These are phyloP conservation scores for Macrolepiota albuminosa DNA, from an alignment of 768 basidiomycete genomes.

Conservation along the genomic window DNA sequence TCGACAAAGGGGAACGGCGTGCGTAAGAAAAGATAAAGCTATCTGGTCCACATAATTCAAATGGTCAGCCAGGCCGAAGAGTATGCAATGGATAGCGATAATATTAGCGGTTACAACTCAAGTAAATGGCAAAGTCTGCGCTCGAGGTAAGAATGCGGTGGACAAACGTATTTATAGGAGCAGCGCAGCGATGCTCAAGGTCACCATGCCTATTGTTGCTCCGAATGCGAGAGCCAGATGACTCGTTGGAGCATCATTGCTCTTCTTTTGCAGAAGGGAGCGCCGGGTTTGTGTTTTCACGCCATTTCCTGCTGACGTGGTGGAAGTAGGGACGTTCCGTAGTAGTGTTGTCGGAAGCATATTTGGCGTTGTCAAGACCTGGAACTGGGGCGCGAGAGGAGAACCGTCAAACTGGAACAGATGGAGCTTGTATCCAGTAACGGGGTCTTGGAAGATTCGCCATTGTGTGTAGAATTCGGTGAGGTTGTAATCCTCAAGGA, in stretches of 20 bases:
- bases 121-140: conserved; percentile 8
- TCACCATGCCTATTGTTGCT: conserved; percentile 24
- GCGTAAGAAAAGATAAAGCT: conserved; percentile 5
- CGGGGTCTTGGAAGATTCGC: conserved; percentile 69
- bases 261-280: conserved; percentile 17
- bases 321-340: conserved; percentile 40
- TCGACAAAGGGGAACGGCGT: conserved; percentile 1
- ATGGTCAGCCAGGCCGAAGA: conserved; percentile 7
- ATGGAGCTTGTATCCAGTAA: conserved; percentile 62
- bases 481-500: conserved; percentile 79
- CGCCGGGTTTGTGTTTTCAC: conserved; percentile 16
- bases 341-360: conserved; percentile 79
- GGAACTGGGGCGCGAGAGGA: conserved; percentile 69
- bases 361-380: conserved; percentile 64
- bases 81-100: conserved; percentile 17
- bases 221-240: conserved; percentile 20
- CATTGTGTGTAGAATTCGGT: conserved; percentile 63
- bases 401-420: conserved; percentile 76
- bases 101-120: conserved; percentile 12
- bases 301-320: conserved; percentile 17
- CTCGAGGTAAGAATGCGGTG: conserved; percentile 4
- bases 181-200: conserved; percentile 23
- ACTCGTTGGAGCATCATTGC: conserved; percentile 19
- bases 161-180: conserved; percentile 24
- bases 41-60: conserved; percentile 15